Conservation (phyloP, 305 asterid species). For the Lippia alba region DNA sequence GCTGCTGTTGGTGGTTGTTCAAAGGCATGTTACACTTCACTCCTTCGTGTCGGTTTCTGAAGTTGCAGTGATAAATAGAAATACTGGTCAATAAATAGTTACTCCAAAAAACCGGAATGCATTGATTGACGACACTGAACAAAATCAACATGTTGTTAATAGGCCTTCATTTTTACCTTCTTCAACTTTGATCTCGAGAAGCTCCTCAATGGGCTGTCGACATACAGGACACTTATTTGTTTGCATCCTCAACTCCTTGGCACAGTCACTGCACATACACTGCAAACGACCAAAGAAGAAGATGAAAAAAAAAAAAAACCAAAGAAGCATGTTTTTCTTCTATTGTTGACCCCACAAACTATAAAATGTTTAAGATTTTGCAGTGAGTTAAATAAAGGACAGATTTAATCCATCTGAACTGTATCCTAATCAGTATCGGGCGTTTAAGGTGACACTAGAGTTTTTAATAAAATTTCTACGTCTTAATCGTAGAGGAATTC, state of each 20-base stretch:
- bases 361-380: background rate
- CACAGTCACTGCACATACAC: slow-evolving; percentile 88
- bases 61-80: slow-evolving; percentile 10
- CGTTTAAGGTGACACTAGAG: background rate
- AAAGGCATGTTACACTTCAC: background rate
- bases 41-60: slow-evolving; percentile 35
- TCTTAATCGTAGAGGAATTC: background rate
- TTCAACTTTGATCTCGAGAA: slow-evolving; percentile 81
- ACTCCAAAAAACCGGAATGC: too few species aligned
- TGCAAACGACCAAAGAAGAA: slow-evolving; percentile 40
- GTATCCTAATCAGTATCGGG: background rate
- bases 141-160: background rate
- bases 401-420: background rate
- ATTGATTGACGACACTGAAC: background rate
- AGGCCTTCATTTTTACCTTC: slow-evolving; percentile 48
- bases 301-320: background rate
- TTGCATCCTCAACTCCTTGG: slow-evolving; percentile 82
- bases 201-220: slow-evolving; percentile 86
- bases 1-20: slow-evolving; percentile 17
- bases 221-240: slow-evolving; percentile 87
- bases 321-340: background rate
- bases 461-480: background rate
- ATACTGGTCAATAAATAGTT: background rate
- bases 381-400: background rate
- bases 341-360: background rate